Base-by-base conservation (phyloP, 176 grass and related monocot species). In the Oryza australiensis region DNA sequence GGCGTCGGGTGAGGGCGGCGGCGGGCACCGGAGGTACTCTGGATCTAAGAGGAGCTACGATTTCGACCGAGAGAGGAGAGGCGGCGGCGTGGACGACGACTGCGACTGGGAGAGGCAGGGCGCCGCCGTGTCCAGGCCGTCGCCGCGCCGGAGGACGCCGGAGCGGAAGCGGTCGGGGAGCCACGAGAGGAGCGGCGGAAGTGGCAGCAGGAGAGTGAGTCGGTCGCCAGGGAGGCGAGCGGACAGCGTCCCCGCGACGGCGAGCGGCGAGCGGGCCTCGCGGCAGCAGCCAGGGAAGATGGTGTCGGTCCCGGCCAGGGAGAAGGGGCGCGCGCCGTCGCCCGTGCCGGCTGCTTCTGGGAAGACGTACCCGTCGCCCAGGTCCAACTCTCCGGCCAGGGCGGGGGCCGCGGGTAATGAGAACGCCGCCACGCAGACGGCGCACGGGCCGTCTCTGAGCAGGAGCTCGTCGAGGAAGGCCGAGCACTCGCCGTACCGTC, bases 11-110 rank as follows among this genome's bases (percentile, higher is more conserved):
- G 90, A 94, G 79, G 74, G n/a, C 2, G 85, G 24, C 12, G 69
- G 27, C 5, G 90, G 91, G 1, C 70, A 87, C 73, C 55, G 82
- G 46, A 76, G 82, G 84, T 93, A 88, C 76, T 89, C 95, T 12
- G 92, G 90, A 4, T 98, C 92, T 35, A 98, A 94, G 84, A 63
- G 95, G 64, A 98, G 92, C 85, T 97, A 92, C 41, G 95, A 97
- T 74, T 94, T 98, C 38, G 95, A 98, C 64, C 79, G 81, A 10
- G 88, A 94, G 22, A 89, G 82, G 86, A 83, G 89, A 43, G 88
- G 51, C 60, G 90, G 66, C 0, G 89, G 64, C 27, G 80, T 57
- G 49, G 89, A 85, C 2, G 86, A 90, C 4, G 86, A 92, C 24
- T 79, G 74, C 81, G 85, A 91, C 2, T 81, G 80, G 84, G 84